Conservation (phyloP, 768 basidiomycete species). For the Lactarius deliciosus region DNA sequence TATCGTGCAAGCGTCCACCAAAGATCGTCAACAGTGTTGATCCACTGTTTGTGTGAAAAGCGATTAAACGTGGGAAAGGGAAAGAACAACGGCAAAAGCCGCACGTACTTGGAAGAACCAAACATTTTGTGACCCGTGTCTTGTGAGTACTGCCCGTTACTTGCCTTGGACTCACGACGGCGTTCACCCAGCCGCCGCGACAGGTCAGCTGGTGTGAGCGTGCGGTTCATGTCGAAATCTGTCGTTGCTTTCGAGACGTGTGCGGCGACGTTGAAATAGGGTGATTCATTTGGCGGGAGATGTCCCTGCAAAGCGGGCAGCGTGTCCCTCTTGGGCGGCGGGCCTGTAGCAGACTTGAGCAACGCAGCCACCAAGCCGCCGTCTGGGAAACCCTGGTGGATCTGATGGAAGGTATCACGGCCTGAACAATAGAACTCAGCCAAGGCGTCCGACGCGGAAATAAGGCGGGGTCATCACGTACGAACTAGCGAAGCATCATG, state of each 20-base stretch:
- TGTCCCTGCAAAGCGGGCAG: not conserved
- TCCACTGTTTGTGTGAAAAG: constrained; percentile 42
- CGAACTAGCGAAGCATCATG: constrained; percentile 65
- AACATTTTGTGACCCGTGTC: constrained; percentile 56
- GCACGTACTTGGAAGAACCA: constrained; percentile 64
- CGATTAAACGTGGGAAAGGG: not conserved
- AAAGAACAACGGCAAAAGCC: constrained; percentile 1
- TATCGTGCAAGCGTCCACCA: constrained; percentile 58
- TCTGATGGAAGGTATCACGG: constrained; percentile 46
- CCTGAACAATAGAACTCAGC: constrained; percentile 40
- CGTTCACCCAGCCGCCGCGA: constrained; percentile 58
- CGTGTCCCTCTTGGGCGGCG: constrained; percentile 35
- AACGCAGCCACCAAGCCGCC: constrained; percentile 52
- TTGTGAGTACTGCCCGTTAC: constrained; percentile 59
- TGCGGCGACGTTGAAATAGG: constrained; percentile 18
- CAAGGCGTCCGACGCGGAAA: not conserved
- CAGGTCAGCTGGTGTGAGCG: constrained; percentile 58
- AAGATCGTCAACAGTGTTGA: constrained; percentile 65
- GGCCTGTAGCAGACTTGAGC: constrained; percentile 58
- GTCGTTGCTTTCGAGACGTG: constrained; percentile 10
- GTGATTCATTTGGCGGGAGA: constrained; percentile 14
- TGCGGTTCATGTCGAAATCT: constrained; percentile 28
- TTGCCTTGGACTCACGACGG: constrained; percentile 51
- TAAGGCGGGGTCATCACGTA: constrained; percentile 36
- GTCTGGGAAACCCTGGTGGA: constrained; percentile 56